phyloP scores from a whole-genome alignment of 768 basidiomycete species.

The Pisolithus marmoratus region DNA sequence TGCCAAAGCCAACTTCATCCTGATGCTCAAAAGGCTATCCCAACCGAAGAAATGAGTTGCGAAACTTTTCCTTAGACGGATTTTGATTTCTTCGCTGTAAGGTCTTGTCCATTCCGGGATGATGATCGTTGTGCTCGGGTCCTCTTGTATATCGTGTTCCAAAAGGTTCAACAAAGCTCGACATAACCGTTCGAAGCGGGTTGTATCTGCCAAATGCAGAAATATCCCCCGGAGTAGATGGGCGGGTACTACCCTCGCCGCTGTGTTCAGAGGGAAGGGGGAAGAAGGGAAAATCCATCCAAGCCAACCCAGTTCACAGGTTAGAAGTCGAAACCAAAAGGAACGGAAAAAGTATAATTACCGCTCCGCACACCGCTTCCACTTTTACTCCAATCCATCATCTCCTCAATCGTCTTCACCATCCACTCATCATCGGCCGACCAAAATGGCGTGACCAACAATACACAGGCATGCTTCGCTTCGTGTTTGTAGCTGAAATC shows the following conservation, averaged over 20 bases:
- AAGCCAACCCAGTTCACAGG: neutral
- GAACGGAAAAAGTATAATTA: slow-evolving; percentile 32
- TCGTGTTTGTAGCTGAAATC: slow-evolving; percentile 84
- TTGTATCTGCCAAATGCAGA: slow-evolving; percentile 32
- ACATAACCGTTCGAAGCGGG: slow-evolving; percentile 32
- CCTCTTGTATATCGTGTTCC: slow-evolving; percentile 20
- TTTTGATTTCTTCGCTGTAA: slow-evolving; percentile 33
- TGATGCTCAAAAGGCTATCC: slow-evolving; percentile 44
- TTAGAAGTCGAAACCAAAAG: slow-evolving; percentile 5
- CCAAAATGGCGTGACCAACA: slow-evolving; percentile 58
- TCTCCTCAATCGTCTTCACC: slow-evolving; percentile 20
- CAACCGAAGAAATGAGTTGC: slow-evolving; percentile 58
- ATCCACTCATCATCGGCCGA: slow-evolving; percentile 31
- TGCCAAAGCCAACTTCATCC: slow-evolving; percentile 48
- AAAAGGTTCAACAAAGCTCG: slow-evolving; percentile 43
- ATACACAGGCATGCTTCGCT: slow-evolving; percentile 43
- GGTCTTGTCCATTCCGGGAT: slow-evolving; percentile 24
- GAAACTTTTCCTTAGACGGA: slow-evolving; percentile 47
- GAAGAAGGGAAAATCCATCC: neutral
- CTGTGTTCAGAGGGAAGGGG: slow-evolving; percentile 6
- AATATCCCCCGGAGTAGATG: slow-evolving; percentile 27
- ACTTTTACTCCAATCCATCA: slow-evolving; percentile 13
- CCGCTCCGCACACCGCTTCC: slow-evolving; percentile 17
- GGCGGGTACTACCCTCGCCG: slow-evolving; percentile 19
- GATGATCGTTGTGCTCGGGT: slow-evolving; percentile 29